These are phyloP conservation scores for Ophiocordyceps australis DNA, from an alignment of 2,329 filamentous ascomycete species.

Conservation along the genomic window DNA sequence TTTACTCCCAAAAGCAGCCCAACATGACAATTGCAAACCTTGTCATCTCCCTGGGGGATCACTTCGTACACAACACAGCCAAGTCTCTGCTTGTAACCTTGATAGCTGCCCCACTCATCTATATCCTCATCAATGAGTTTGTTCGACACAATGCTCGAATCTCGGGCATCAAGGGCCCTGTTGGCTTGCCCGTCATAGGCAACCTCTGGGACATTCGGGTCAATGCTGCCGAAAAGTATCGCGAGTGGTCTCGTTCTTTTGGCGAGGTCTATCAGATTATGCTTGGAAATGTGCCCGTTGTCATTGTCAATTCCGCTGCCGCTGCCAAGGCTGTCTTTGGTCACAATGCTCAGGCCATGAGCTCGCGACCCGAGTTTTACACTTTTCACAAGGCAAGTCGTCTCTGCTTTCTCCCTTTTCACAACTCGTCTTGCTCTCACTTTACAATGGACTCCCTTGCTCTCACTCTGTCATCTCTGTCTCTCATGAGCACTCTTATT, in stretches of 20 bases:
- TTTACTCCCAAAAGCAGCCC: no score
- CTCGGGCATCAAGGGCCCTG: slow-evolving; percentile 25
- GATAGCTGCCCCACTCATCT: slow-evolving; percentile 17
- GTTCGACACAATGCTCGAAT: slow-evolving; percentile 24
- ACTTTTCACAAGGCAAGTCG: slow-evolving; percentile 35
- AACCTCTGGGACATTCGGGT: slow-evolving; percentile 34
- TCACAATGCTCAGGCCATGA: slow-evolving; percentile 32
- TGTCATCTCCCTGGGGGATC: slow-evolving; percentile 5
- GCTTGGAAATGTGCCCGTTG: slow-evolving; percentile 35
- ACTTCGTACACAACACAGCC: slow-evolving; percentile 6
- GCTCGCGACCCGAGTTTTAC: slow-evolving; percentile 37
- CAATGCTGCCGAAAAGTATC: slow-evolving; percentile 38
- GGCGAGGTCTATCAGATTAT: slow-evolving; percentile 35
- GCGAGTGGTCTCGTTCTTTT: slow-evolving; percentile 29
- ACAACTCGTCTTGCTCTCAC: not conserved
- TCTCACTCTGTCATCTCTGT: no score
- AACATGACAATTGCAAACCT: slow-evolving; percentile 11
- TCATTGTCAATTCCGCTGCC: slow-evolving; percentile 35
- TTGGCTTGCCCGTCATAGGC: slow-evolving; percentile 32
- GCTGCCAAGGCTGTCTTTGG: slow-evolving; percentile 31
- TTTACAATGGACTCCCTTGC: no score
- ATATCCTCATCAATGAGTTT: slow-evolving; percentile 29
- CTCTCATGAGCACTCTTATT: no score
- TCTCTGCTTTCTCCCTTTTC: no score
- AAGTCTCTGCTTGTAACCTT: slow-evolving; percentile 7